Evolutionary conservation across 257 asterid species (phyloP), one percentile per base, ranked within the genome.

Genomic region (Fraxinus anomala): DNA sequence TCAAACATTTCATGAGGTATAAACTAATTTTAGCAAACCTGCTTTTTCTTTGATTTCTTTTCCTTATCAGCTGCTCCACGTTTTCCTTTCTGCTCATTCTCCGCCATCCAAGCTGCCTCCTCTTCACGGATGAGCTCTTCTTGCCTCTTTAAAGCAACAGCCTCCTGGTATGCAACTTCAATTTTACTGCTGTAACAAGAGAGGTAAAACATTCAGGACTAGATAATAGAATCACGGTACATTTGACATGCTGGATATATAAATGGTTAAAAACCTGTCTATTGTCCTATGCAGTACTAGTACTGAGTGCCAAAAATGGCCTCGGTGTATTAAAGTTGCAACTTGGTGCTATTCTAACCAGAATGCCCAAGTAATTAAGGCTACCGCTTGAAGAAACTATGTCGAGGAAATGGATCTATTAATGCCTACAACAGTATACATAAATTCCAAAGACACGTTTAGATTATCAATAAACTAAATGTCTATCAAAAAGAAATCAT

Each of bases 31-130:
- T 44, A 21, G 73, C 83, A 73, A 80, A 91, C 98, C 98, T 87
- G 89, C 44, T 85, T 87, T 83, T 83, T 87, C 86, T 87, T 87
- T 3, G 85, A 83, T 72, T 83, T 94, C 87, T 90, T 94, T 81
- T 92, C 96, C 90, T 87, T 91, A 54, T 92, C 97, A 21, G 77
- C 83, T 73, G 83, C 77, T 39, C 89, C 92, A 74, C 94, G 96
- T 84, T 89, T 92, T 30, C 88, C 83, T 85, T 92, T 94, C 47
- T 87, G 97, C 84, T 92, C 96, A 63, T 77, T 83, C 81, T 84
- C 98, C 37, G 94, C 97, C 76, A 91, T 81, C 90, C 88, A 83
- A 21, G 91, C 84, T 51, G 88, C 92, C 82, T 85, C 92, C 77
- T 88, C 92, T 82, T 88, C 92, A 70, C 91, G 89, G 49, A 86